Base-by-base conservation (phyloP, 164 flowering plant species). In the Macadamia integrifolia region DNA sequence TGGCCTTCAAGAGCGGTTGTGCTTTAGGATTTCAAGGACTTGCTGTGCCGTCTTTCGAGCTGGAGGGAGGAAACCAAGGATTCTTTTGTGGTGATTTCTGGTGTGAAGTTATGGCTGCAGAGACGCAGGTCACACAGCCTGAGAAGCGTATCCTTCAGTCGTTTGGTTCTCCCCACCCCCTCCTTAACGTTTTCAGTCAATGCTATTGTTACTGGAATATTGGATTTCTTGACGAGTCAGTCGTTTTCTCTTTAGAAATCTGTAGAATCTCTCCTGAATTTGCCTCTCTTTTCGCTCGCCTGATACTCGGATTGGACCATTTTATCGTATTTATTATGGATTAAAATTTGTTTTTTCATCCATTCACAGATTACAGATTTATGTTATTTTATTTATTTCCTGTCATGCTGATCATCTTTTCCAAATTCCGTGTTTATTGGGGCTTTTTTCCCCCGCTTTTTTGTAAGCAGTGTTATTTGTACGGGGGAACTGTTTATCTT, bases 91-190 rank as follows among this genome's bases (percentile, higher is more conserved):
- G 76, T 52, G 81, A 76, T 42, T 72, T 80, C 35, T 80, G 82
- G 82, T 82, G 83, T 70, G 78, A 78, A 72, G 69, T 71, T 42
- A 72, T 78, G 79, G 77, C 80, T 1, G 46, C 77, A 3, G 71
- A 78, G 56, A 29, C 64, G 10, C 72, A 74, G n/a, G 71, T 77
- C 55, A 29, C 64, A 13, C 72, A 74, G n/a, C 40, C 60, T 23
- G 73, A 72, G 56, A 74, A 76, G 30, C 76, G 83, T 82, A 80
- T 76, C 80, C 81, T 82, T 49, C 2, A 14, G 5, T 53, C 15
- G 17, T 12, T 53, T 14, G 17, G 57, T 63, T 6, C 7, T 1
- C 17, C 35, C 5, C 7, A 7, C 17, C 35, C 5, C 40, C 40
- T 23, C 23, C 23, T 23, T 23, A 35, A 2, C 23, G 6, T 31